These are phyloP conservation scores for Nannochloris sp. DNA, from an alignment of 139 green algal species.

Conservation along the genomic window DNA sequence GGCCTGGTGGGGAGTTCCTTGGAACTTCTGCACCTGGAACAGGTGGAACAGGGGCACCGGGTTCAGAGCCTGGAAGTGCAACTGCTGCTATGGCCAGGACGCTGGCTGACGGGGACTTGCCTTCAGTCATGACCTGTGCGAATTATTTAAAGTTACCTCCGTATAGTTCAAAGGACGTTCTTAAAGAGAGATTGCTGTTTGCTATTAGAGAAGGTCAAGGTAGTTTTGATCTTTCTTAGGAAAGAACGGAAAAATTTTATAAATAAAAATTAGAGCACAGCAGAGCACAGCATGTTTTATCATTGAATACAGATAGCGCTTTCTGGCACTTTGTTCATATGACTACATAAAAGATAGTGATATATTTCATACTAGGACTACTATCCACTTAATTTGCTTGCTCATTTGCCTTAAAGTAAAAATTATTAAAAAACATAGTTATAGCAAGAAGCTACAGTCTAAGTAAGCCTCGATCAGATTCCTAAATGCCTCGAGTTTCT, in stretches of 20 bases:
- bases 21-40: not conserved
- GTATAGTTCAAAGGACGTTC: slow-evolving; percentile 84
- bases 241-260: not conserved
- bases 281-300: no score
- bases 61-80: not conserved
- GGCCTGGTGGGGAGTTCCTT: not conserved
- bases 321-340: no score
- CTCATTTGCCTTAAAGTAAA: no score
- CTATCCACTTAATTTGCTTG: no score
- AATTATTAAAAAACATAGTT: no score
- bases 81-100: not conserved
- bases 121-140: slow-evolving; percentile 97
- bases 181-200: slow-evolving; percentile 75
- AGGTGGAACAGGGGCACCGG: not conserved
- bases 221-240: slow-evolving; percentile 91
- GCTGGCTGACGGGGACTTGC: slow-evolving; percentile 77
- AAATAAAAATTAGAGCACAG: no score
- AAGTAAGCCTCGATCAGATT: no score
- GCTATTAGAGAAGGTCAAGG: slow-evolving; percentile 87
- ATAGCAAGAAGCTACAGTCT: no score
- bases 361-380: no score
- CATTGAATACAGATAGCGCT: no score
- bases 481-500: no score
- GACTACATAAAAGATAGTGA: no score
- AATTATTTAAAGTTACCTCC: slow-evolving; percentile 99